These are phyloP conservation scores for Pachyrhizus erosus DNA, from an alignment of 306 rosid genomes.

Conservation along the genomic window DNA sequence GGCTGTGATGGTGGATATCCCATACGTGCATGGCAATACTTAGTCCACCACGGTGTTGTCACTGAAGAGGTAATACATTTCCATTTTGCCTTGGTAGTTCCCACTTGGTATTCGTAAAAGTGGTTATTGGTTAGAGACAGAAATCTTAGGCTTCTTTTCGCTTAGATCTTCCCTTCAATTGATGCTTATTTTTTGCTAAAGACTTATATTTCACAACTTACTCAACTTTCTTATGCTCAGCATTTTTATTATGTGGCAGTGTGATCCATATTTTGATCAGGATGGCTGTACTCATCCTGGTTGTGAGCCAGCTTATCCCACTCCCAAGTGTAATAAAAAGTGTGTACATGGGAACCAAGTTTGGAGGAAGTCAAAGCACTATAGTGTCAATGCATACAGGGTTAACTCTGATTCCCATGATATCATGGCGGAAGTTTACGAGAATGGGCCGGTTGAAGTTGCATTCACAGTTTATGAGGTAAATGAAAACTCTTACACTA, in stretches of 20 bases:
- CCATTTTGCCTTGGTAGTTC: constrained; percentile 4
- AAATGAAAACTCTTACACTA: constrained; percentile 44
- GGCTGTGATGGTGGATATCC: constrained; percentile 95
- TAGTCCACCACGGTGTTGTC: constrained; percentile 84
- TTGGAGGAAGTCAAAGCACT: constrained; percentile 86
- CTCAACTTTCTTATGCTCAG: constrained; percentile 4
- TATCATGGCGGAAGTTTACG: constrained; percentile 91
- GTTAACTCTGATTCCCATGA: constrained; percentile 64
- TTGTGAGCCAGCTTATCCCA: constrained; percentile 83
- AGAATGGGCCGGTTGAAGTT: constrained; percentile 95
- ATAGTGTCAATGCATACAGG: constrained; percentile 69
- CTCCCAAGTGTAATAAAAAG: constrained; percentile 80
- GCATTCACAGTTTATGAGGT: constrained; percentile 92
- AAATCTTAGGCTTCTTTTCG: constrained; percentile 14
- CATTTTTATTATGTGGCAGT: constrained; percentile 53
- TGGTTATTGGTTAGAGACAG: constrained; percentile 18
- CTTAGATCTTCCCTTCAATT: constrained; percentile 26
- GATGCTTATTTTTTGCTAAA: constrained; percentile 12
- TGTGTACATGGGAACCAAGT: constrained; percentile 72
- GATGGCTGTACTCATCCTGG: constrained; percentile 97
- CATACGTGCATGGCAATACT: constrained; percentile 78
- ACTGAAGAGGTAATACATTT: constrained; percentile 78
- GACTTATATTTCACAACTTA: constrained; percentile 12
- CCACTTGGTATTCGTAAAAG: neutral
- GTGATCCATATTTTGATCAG: constrained; percentile 94